phyloP scores from a whole-genome alignment of 2,329 filamentous ascomycete species.

The Aureobasidium sp. region DNA sequence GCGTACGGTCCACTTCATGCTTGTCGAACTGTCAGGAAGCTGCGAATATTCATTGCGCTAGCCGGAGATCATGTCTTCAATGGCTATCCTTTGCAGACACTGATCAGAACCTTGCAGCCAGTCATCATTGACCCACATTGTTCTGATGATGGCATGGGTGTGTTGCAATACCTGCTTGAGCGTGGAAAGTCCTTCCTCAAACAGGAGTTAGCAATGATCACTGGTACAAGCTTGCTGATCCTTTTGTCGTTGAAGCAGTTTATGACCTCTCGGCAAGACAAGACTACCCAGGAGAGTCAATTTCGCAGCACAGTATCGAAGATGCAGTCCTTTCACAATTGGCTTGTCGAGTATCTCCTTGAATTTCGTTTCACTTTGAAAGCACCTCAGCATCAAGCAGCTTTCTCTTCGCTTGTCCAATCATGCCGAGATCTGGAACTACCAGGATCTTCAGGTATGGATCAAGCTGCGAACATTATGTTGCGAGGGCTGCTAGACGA shows the following conservation, averaged over 20 bases:
- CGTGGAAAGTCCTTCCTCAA: conserved; percentile 57
- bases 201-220: conserved; percentile 63
- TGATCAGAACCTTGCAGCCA: conserved; percentile 68
- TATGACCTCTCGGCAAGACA: conserved; percentile 63
- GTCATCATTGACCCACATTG: conserved; percentile 79
- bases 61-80: conserved; percentile 62
- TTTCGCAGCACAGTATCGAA: conserved; percentile 68
- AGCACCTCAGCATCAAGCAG: conserved; percentile 27
- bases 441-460: conserved; percentile 59
- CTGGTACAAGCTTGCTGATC: conserved; percentile 70
- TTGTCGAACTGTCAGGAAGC: conserved; percentile 76
- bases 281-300: conserved; percentile 77
- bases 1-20: conserved; percentile 80
- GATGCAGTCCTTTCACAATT: conserved; percentile 65
- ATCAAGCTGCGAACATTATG: conserved; percentile 68
- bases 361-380: conserved; percentile 35
- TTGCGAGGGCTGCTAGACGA: conserved; percentile 74
- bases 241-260: conserved; percentile 72
- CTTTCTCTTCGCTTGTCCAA: conserved; percentile 58
- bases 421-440: conserved; percentile 59
- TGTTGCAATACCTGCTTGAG: conserved; percentile 74
- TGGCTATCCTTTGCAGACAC: conserved; percentile 83
- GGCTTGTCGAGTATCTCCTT: conserved; percentile 64
- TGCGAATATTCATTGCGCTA: conserved; percentile 71
- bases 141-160: conserved; percentile 79